Base-by-base conservation (phyloP, 208 protist genomes). In the Phytomonas francai region DNA sequence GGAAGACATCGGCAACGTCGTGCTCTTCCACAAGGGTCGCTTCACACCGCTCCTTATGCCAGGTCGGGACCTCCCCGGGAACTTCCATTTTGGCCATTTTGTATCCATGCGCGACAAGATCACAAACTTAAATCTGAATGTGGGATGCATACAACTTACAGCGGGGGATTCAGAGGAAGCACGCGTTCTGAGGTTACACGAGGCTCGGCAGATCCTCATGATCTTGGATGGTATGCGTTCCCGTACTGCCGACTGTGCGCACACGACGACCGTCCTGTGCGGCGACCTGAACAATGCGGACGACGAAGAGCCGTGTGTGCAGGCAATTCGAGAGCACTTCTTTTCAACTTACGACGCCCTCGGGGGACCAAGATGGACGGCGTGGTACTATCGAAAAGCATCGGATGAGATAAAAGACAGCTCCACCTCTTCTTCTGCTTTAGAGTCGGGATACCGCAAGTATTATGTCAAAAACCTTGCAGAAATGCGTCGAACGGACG, bases 1-100 rank as follows among this genome's bases (percentile, higher is more conserved):
- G 31, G 86, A 94, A 65, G 89, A 94, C 68, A 92, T 94, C 73
- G 89, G 89, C 67, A 94, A 94, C 62, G 89, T 91, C 30, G 32
- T 94, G 0, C 58, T 92, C 9, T 94, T 94, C 71, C 89, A 94
- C 83, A 94, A 94, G 74, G 78, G 84, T 33, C 79, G 89, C 39
- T 94, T 94, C 70, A 77, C 89, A 14, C 89, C 89, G 0, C 70
- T 88, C 34, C 76, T 94, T 68, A 92, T 91, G 81, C 77, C 81
- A 0, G 89, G 89, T 6, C 78, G 77, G 31, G 89, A 94, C 33
- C 57, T 88, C 27, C 79, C 76, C 34, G 69, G 72, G 0, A 66
- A 80, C 45, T 82, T 88, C 11, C 86, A 92, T 59, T 94, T 92
- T 80, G 85, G 69, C 14, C 85, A 94, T 65, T 78, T 94, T 33